Percentiles rank a stretch among this genome's conserved stretches.
phyloP scores from a whole-genome alignment of 352 stramenopile genomes.

The Pythium dissotocum region DNA sequence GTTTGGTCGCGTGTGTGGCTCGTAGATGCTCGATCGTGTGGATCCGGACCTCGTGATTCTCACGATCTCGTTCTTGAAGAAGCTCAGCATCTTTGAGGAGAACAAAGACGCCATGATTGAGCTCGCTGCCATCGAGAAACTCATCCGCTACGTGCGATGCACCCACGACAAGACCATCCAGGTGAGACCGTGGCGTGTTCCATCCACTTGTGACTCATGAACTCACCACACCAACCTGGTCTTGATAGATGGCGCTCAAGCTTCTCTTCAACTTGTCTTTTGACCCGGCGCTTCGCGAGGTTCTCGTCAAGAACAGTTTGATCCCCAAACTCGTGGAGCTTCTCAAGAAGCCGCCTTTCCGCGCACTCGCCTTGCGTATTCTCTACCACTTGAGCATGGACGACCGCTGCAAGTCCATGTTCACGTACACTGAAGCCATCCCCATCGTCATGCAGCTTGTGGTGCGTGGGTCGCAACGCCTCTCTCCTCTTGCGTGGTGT shows the following conservation, averaged over 20 bases:
- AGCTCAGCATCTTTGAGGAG: constrained; percentile 94
- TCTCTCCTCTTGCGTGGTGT: not conserved
- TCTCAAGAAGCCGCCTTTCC: constrained; percentile 92
- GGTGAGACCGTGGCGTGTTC: constrained; percentile 9
- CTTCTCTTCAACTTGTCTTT: constrained; percentile 96
- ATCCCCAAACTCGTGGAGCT: constrained; percentile 93
- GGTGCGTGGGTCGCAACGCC: constrained; percentile 19
- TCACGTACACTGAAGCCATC: constrained; percentile 94
- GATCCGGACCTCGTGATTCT: constrained; percentile 90
- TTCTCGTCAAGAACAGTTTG: constrained; percentile 87
- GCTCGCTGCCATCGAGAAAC: constrained; percentile 70
- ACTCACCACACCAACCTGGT: constrained; percentile 2
- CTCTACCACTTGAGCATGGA: constrained; percentile 96
- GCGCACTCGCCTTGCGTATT: constrained; percentile 85
- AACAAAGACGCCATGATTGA: constrained; percentile 94
- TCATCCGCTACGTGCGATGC: constrained; percentile 79
- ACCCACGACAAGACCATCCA: constrained; percentile 87
- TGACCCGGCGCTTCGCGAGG: constrained; percentile 79
- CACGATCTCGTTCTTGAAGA: constrained; percentile 92
- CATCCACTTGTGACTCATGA: constrained; percentile 24
- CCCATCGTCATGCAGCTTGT: constrained; percentile 94
- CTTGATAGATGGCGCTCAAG: constrained; percentile 66
- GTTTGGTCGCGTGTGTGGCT: not conserved
- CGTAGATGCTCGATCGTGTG: constrained; percentile 84
- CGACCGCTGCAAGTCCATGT: constrained; percentile 94